Conservation (phyloP, 2,329 filamentous ascomycete species). For the Talaromyces sp. region DNA sequence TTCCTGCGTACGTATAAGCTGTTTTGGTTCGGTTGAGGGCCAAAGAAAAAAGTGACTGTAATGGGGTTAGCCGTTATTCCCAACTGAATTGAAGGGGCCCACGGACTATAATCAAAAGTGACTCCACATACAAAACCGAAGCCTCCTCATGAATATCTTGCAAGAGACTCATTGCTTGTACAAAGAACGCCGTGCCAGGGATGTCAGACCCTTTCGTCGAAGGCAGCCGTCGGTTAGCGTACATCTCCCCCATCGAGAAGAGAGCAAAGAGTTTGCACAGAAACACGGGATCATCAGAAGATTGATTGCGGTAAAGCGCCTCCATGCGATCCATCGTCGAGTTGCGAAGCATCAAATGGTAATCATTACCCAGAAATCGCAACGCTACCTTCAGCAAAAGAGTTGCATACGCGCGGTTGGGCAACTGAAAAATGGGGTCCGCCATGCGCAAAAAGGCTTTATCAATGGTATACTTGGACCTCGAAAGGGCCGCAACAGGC, state of each 20-base stretch:
- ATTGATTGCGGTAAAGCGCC: constrained; percentile 8
- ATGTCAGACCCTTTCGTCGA: constrained; percentile 10
- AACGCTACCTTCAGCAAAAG: constrained; percentile 15
- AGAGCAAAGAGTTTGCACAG: constrained; percentile 16
- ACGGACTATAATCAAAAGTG: constrained; percentile 11
- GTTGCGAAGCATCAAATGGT: constrained; percentile 16
- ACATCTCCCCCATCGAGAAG: constrained; percentile 16
- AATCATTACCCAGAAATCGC: constrained; percentile 16
- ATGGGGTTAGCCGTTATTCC: not conserved
- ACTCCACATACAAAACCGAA: constrained; percentile 11
- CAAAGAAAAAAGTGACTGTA: constrained; percentile 10
- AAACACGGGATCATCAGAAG: constrained; percentile 11
- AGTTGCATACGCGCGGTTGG: constrained; percentile 15
- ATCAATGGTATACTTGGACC: constrained; percentile 12
- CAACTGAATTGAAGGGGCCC: not conserved
- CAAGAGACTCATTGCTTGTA: constrained; percentile 13
- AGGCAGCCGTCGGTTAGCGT: constrained; percentile 12
- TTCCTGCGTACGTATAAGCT: constrained; percentile 14
- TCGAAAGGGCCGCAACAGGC: constrained; percentile 10
- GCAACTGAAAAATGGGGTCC: constrained; percentile 10
- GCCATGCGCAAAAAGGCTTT: constrained; percentile 11
- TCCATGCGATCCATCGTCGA: constrained; percentile 14
- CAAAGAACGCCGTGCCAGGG: constrained; percentile 13
- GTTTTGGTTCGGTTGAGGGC: constrained; percentile 14
- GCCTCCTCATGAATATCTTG: constrained; percentile 14